Base-by-base conservation (phyloP, 2,329 filamentous ascomycete species). In the Aspergillus costaricaensis region DNA sequence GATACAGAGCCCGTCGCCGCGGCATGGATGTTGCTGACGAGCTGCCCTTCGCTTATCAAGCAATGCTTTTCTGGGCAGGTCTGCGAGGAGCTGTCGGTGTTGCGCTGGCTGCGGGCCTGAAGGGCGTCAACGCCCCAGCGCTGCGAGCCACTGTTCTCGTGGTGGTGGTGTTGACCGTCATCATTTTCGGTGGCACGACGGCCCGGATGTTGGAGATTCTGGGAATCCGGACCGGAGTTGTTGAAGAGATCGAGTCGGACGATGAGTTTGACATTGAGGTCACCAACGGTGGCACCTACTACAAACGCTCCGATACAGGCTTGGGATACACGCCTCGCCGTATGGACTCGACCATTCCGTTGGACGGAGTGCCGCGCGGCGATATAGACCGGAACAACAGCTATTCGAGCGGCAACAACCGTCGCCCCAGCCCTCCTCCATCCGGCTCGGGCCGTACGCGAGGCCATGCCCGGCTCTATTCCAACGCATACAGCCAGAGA, bases 21-120 rank as follows among this genome's bases (percentile, higher is more conserved):
- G 92, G 92, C 23, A 84, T 82, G 59, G 90, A 96, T 59, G 86
- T 89, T 5, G 86, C 87, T 15, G 94, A 98, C 66, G 95, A 98
- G 76, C 81, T 99, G 38, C 95, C 95, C 0, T 96, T 92, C 73
- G 92, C 91, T 68, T 96, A 98, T 77, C 95, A 98, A 77, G 92
- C 91, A n/a, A 98, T 99, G 95, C 86, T 99, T n/a, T 99, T 96
- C 80, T 99, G 95, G 95, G 95, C 95, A 15, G 95, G 95, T 25
- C 83, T 99, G 30, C 91, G 95, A 64, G 95, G 95, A 69, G 95
- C 95, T 50, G 95, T 99, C 68, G 95, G 95, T 59, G 95, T 99
- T 38, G 95, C 95, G 1, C 83, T 99, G 50, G 95, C 95, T 32
- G 94, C 94, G 21, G 90, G 96, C 25, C 84, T 99, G 50, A 88